Percentiles rank a stretch among this genome's conserved stretches.
Evolutionary conservation across 169 alveolate species (phyloP).

Genomic region (Miamiensis avidus): DNA sequence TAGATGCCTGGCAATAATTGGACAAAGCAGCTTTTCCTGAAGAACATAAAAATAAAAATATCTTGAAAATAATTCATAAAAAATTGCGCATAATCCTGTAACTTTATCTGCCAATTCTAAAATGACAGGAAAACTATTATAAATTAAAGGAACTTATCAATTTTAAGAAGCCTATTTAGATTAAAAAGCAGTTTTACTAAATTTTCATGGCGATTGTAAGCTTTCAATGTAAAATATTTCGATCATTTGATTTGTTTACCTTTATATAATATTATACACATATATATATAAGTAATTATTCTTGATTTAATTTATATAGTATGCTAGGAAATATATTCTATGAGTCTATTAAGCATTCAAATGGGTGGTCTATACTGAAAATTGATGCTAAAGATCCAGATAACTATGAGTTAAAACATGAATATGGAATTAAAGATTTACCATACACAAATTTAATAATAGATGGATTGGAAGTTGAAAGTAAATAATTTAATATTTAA

Average conservation of each 20-base stretch:
- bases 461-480: neutral
- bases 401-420: neutral
- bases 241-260: neutral
- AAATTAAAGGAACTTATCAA: neutral
- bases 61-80: neutral
- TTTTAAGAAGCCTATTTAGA: neutral
- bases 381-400: neutral
- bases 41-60: constrained; percentile 22
- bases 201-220: neutral
- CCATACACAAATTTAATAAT: neutral
- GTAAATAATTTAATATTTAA: too few species aligned
- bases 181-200: neutral
- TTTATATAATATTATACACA: too few species aligned
- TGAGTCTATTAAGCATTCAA: neutral
- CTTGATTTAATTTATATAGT: neutral
- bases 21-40: constrained; percentile 26
- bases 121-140: neutral
- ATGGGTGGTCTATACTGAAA: neutral
- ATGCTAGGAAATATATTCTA: neutral
- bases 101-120: neutral
- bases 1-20: constrained; percentile 1
- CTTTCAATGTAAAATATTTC: neutral
- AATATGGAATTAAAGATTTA: too few species aligned
- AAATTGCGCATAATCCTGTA: neutral
- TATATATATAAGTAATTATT: too few species aligned